These are phyloP conservation scores for Platanthera zijinensis DNA, from an alignment of 106 monocot genomes.

Conservation along the genomic window DNA sequence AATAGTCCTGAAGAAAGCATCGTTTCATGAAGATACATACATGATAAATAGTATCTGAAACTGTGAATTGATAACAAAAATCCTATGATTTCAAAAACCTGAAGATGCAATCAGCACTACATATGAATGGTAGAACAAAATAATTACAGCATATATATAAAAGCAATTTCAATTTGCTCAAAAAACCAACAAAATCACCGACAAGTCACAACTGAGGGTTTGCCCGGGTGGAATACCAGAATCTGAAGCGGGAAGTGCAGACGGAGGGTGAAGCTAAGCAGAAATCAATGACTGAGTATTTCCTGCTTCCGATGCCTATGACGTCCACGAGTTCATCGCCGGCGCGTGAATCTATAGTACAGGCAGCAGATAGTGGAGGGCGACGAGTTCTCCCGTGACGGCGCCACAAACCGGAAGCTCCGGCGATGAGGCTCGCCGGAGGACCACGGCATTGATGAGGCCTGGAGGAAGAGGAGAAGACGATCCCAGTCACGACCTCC, in stretches of 20 bases:
- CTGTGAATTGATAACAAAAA: background rate
- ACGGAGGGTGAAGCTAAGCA: conserved; percentile 36
- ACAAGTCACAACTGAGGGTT: background rate
- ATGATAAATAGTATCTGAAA: background rate
- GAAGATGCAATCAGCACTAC: background rate
- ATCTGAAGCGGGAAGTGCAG: conserved; percentile 47
- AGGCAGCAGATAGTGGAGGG: background rate
- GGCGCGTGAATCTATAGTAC: background rate
- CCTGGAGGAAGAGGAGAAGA: background rate
- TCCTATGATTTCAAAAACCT: too few relatives aligned
- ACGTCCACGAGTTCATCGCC: conserved; percentile 40
- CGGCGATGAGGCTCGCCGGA: background rate
- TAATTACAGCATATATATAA: background rate
- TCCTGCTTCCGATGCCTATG: conserved; percentile 80
- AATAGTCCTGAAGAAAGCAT: background rate
- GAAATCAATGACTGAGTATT: conserved; percentile 76
- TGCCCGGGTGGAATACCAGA: conserved; percentile 35
- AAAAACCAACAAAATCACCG: background rate
- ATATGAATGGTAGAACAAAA: background rate
- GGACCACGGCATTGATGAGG: background rate
- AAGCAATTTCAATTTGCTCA: too few relatives aligned
- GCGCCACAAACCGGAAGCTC: background rate
- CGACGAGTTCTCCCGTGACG: background rate
- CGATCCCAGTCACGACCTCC: background rate
- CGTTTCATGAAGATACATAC: background rate